phyloP scores from a whole-genome alignment of 208 protist genomes.

The Acanthamoeba triangularis region DNA sequence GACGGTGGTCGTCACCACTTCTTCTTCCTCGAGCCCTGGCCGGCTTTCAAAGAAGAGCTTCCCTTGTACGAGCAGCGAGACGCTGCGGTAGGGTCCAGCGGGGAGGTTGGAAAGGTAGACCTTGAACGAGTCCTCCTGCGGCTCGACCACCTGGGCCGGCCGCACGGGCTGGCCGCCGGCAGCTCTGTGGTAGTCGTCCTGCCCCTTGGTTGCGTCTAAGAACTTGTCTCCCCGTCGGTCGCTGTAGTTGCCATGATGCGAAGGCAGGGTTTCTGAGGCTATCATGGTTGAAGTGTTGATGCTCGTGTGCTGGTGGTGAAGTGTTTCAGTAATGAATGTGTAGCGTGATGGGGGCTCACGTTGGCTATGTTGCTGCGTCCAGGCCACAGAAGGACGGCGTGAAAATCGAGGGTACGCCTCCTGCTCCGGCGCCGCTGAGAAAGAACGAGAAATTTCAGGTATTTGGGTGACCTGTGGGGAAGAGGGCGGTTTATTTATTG shows the following conservation, averaged over 20 bases:
- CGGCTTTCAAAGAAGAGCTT: constrained; percentile 33
- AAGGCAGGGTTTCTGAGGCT: neutral
- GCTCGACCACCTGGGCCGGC: neutral
- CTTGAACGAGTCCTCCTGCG: neutral
- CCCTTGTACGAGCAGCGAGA: neutral
- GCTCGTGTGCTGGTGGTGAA: too few species aligned
- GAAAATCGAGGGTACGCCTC: neutral
- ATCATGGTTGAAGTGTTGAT: neutral
- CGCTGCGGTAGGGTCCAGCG: neutral
- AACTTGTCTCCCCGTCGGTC: neutral
- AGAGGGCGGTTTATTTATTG: neutral
- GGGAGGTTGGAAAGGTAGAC: constrained; percentile 2
- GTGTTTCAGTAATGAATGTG: neutral
- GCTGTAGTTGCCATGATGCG: neutral
- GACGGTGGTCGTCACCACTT: neutral
- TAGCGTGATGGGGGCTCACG: neutral
- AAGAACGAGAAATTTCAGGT: too few species aligned
- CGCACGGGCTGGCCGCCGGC: neutral
- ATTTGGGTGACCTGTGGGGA: neutral
- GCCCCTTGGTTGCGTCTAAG: neutral
- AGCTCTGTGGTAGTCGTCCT: neutral
- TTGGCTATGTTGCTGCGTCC: too few species aligned
- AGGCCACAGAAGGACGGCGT: neutral
- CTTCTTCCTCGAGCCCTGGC: neutral
- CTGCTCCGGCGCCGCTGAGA: too few species aligned